These are phyloP conservation scores for Corylus heterophylla DNA, from an alignment of 306 rosid species.

Conservation along the genomic window DNA sequence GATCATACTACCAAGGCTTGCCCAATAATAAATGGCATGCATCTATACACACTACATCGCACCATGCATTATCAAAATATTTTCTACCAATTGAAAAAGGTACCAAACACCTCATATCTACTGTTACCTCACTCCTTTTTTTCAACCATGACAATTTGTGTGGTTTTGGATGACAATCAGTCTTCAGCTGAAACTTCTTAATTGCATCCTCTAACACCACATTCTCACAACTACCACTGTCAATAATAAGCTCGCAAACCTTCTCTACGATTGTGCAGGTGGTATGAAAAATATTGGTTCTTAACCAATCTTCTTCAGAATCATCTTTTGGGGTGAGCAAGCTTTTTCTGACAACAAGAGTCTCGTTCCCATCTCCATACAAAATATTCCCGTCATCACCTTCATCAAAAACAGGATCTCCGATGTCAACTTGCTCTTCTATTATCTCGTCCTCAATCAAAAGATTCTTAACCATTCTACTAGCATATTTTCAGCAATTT, in stretches of 20 bases:
- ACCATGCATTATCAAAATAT: neutral
- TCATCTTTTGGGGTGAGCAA: too few species aligned
- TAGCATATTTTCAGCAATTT: too few species aligned
- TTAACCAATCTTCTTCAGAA: too few species aligned
- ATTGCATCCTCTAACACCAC: neutral
- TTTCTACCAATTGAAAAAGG: neutral
- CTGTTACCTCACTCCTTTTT: neutral
- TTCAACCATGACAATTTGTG: neutral
- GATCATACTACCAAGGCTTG: neutral
- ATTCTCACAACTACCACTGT: neutral
- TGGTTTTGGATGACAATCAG: neutral
- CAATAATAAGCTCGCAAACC: neutral
- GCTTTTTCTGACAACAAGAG: too few species aligned
- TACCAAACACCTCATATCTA: neutral
- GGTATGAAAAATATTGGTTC: too few species aligned
- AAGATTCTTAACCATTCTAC: too few species aligned
- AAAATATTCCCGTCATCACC: too few species aligned
- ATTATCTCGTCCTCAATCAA: too few species aligned
- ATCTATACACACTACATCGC: neutral
- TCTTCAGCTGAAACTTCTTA: neutral
- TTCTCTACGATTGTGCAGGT: neutral
- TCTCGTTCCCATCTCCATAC: too few species aligned
- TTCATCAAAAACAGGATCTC: too few species aligned
- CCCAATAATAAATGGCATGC: neutral
- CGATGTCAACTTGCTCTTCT: too few species aligned